Conservation (phyloP, 2,329 filamentous ascomycete species). For the Arthroderma uncinatum region DNA sequence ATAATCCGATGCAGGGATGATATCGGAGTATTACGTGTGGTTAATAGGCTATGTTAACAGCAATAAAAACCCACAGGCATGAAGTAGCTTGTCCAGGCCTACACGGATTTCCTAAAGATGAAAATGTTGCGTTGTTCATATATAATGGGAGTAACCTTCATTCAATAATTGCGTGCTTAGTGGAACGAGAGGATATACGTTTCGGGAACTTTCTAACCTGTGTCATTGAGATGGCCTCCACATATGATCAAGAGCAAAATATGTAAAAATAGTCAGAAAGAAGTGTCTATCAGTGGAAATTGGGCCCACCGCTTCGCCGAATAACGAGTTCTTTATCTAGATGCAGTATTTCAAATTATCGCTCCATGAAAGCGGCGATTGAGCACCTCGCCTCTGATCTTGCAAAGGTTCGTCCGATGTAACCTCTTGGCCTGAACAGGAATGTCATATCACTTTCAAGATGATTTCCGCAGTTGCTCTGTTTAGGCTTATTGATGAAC, state of each 20-base stretch:
- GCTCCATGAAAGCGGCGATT: slow-evolving; percentile 29
- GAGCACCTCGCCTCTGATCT: slow-evolving; percentile 31
- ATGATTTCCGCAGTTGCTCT: slow-evolving; percentile 14
- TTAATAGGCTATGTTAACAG: no score
- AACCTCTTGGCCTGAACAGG: slow-evolving; percentile 29
- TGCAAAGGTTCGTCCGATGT: slow-evolving; percentile 36
- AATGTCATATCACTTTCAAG: slow-evolving; percentile 33
- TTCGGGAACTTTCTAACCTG: no score
- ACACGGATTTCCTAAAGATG: no score
- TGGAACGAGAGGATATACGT: no score
- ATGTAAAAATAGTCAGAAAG: not conserved
- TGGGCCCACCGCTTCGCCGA: slow-evolving; percentile 24
- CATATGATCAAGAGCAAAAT: not conserved
- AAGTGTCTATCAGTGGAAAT: no score
- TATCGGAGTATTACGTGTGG: no score
- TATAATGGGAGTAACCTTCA: no score
- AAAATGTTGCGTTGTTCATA: not conserved
- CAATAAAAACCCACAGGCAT: no score
- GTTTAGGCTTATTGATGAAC: not conserved
- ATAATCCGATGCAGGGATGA: no score
- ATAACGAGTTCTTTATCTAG: slow-evolving; percentile 28
- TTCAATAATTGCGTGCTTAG: no score
- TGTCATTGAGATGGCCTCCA: not conserved
- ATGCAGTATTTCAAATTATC: slow-evolving; percentile 19
- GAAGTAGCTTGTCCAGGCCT: no score